A percentile compares a stretch with the other conserved stretches of the same genome.
Evolutionary conservation across 495 filamentous ascomycete genomes (phyloP).

Genomic region (Entonaema liquescens): DNA sequence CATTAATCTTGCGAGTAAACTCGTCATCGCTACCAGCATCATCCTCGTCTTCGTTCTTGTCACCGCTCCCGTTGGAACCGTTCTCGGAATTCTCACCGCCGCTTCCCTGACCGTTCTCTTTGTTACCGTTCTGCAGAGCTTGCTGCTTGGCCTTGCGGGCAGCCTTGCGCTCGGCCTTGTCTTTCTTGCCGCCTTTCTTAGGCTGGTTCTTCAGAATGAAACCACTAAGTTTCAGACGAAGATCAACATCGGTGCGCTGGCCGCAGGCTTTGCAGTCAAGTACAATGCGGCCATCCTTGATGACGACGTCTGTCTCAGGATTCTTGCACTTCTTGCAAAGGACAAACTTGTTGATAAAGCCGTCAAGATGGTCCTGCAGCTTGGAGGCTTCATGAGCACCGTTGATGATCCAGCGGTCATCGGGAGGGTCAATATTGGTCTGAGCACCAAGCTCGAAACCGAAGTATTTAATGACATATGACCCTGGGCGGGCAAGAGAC

Average conservation of each 20-base stretch:
- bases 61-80: conserved; percentile 73
- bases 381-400: conserved; percentile 94
- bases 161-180: conserved; percentile 91
- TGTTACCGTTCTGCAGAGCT: conserved; percentile 66
- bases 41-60: conserved; percentile 58
- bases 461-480: conserved; percentile 99
- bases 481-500: conserved; percentile 89
- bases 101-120: conserved; percentile 67
- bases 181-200: conserved; percentile 85
- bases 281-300: conserved; percentile 88
- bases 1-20: conserved; percentile 87
- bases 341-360: conserved; percentile 97
- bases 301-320: conserved; percentile 92
- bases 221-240: conserved; percentile 92
- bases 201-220: conserved; percentile 97
- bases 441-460: conserved; percentile 98
- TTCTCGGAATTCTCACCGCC: conserved; percentile 77
- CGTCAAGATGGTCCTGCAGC: conserved; percentile 97
- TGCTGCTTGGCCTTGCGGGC: conserved; percentile 84
- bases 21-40: conserved; percentile 88
- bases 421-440: conserved; percentile 94
- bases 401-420: conserved; percentile 99
- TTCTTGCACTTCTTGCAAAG: conserved; percentile 99
- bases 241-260: conserved; percentile 87
- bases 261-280: conserved; percentile 99